Evolutionary conservation across 495 filamentous ascomycete species (phyloP), one percentile per base, ranked within the genome.

Genomic region (Neurospora sp.): DNA sequence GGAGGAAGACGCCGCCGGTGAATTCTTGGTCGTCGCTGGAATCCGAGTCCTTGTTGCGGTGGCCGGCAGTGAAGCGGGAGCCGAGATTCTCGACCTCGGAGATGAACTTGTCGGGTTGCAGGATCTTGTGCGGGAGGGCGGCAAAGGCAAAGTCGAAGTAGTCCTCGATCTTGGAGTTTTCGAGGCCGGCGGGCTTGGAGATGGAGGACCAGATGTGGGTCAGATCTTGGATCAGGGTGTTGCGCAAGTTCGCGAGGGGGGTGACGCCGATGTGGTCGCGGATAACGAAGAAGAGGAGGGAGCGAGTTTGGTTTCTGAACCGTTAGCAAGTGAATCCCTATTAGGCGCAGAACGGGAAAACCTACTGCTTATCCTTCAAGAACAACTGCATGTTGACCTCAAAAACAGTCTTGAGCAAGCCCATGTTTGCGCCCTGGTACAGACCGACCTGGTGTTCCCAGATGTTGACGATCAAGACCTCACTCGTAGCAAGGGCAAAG

Each of bases 361-460:
- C 89, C 75, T 87, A 97, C 93, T 92, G 93, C 76, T 88, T 92
- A 78, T 97, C 93, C 84, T 97, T 99, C 69, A 98, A 81, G 80
- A 99, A 99, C 31, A 99, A 84, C 82, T 98, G 96, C 78, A 99
- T 79, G 80, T 99, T 98, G 78, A 99, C 96, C 84, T 99, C 96
- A 78, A 99, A 99, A 7, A 99, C 96, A 12, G 96, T 98, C 85
- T 99, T 99, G 74, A 99, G 82, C 74, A 99, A 81, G 3, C 96
- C 96, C 96, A 99, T 99, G 82, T 99, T 99, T 73, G 96, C 96
- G 71, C 96, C 96, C 83, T 99, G 96, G 79, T 99, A 99, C 78
- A 99, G 82, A 27, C 96, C 96, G 70, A 99, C 96, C 82, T 99
- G 96, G 82, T 97, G 94, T 83, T 99, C 96, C 96, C 96, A 99